Evolutionary conservation across 2,329 filamentous ascomycete species (phyloP).

Genomic region (Helicocarpus griseus): DNA sequence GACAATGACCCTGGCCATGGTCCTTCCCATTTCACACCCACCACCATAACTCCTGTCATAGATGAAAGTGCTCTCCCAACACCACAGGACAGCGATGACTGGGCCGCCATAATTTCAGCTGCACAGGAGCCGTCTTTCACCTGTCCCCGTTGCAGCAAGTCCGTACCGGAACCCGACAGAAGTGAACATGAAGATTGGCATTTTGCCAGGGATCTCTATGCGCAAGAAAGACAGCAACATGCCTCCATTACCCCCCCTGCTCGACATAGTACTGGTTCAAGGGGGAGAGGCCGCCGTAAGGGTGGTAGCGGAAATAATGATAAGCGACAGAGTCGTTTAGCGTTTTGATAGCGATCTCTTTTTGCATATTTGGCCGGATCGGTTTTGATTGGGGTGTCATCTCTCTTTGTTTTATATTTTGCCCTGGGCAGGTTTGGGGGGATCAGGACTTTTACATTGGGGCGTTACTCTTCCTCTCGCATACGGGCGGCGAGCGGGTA

Average conservation of each 20-base stretch:
- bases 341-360: slow-evolving; percentile 7
- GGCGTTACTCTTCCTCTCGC: no score
- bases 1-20: not conserved
- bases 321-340: slow-evolving; percentile 12
- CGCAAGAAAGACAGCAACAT: slow-evolving; percentile 5
- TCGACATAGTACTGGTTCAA: not conserved
- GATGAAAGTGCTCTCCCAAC: not conserved
- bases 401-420: no score
- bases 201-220: slow-evolving; percentile 67
- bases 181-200: slow-evolving; percentile 90
- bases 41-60: not conserved
- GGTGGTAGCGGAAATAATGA: slow-evolving; percentile 1
- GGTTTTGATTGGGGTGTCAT: not conserved
- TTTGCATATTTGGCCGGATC: not conserved
- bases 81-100: not conserved
- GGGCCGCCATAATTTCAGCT: not conserved
- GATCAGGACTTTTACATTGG: no score
- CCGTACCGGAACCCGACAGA: slow-evolving; percentile 49
- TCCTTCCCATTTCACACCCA: not conserved
- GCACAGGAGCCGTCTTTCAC: slow-evolving; percentile 23
- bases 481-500: no score
- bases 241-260: not conserved
- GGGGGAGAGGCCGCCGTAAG: not conserved
- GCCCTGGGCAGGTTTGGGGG: no score
- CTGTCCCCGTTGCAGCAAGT: slow-evolving; percentile 58